Percentiles rank a stretch among this genome's conserved stretches.
Conservation (phyloP, 305 asterid species). For the Fraxinus ornus region DNA sequence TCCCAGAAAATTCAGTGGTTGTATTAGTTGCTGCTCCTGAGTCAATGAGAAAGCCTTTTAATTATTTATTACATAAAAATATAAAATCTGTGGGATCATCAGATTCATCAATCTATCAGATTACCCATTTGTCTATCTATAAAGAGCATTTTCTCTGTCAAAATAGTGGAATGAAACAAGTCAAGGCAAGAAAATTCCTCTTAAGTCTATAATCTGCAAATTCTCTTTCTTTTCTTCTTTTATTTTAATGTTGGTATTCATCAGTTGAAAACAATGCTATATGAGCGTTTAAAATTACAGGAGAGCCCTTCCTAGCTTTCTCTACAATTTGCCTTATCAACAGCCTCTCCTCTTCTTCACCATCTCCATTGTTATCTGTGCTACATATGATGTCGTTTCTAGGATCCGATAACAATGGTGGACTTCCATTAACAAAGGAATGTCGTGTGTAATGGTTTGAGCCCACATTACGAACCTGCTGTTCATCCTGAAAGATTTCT, state of each 20-base stretch:
- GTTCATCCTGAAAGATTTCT: conserved; percentile 18
- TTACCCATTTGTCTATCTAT: neutral
- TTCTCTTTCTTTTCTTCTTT: neutral
- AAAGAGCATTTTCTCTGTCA: neutral
- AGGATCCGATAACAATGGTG: neutral
- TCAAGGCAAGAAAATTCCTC: neutral
- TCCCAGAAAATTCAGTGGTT: neutral
- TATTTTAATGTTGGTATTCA: conserved; percentile 20
- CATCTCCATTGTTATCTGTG: conserved; percentile 28
- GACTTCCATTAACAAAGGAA: neutral
- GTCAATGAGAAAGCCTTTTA: too few relatives aligned
- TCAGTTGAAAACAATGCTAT: conserved; percentile 51
- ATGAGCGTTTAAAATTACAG: conserved; percentile 75
- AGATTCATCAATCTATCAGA: neutral
- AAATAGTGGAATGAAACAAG: neutral
- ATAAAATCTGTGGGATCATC: neutral
- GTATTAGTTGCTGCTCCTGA: neutral
- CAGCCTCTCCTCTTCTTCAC: conserved; percentile 74
- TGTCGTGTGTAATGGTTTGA: conserved; percentile 10
- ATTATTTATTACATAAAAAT: too few relatives aligned
- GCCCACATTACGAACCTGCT: conserved; percentile 23
- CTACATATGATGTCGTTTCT: conserved; percentile 10
- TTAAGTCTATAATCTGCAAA: neutral
- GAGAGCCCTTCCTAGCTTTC: conserved; percentile 81
- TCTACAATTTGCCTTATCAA: conserved; percentile 77